Evolutionary conservation across 2,329 filamentous ascomycete genomes (phyloP).

Genomic region (Lachnum nothofagi): DNA sequence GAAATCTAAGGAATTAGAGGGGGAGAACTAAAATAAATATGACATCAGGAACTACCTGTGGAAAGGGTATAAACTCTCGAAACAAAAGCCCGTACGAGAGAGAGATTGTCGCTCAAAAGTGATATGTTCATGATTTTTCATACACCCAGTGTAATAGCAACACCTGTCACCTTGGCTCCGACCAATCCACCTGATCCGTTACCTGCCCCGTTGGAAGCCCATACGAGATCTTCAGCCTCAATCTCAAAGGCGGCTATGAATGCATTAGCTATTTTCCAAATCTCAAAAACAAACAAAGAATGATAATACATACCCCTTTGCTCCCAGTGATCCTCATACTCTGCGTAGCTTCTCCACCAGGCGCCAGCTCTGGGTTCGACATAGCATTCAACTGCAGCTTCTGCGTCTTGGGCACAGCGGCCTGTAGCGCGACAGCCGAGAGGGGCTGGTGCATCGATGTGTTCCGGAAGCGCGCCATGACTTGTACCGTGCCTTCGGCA

Average conservation of each 20-base stretch:
- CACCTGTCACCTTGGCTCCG: conserved; percentile 54
- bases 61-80: too few relatives aligned
- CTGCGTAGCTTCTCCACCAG: conserved; percentile 80
- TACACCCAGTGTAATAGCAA: not conserved
- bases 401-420: conserved; percentile 93
- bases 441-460: conserved; percentile 59
- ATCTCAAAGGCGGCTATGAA: conserved; percentile 66
- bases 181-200: conserved; percentile 95
- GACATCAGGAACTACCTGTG: too few relatives aligned
- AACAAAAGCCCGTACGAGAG: too few relatives aligned
- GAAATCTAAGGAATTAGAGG: too few relatives aligned
- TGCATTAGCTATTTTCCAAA: conserved; percentile 11
- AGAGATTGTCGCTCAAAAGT: too few relatives aligned
- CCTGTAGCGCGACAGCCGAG: conserved; percentile 77
- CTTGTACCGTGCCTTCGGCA: conserved; percentile 71
- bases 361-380: conserved; percentile 69
- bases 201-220: conserved; percentile 65
- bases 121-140: too few relatives aligned
- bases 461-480: conserved; percentile 80
- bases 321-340: conserved; percentile 81
- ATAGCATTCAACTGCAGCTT: conserved; percentile 89
- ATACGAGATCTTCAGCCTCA: conserved; percentile 82
- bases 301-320: conserved; percentile 61
- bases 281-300: not conserved
- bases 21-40: too few relatives aligned